A percentile compares a stretch with the other conserved stretches of the same genome.
phyloP scores from a whole-genome alignment of 208 protist species.

The Leishmania mexicana region DNA sequence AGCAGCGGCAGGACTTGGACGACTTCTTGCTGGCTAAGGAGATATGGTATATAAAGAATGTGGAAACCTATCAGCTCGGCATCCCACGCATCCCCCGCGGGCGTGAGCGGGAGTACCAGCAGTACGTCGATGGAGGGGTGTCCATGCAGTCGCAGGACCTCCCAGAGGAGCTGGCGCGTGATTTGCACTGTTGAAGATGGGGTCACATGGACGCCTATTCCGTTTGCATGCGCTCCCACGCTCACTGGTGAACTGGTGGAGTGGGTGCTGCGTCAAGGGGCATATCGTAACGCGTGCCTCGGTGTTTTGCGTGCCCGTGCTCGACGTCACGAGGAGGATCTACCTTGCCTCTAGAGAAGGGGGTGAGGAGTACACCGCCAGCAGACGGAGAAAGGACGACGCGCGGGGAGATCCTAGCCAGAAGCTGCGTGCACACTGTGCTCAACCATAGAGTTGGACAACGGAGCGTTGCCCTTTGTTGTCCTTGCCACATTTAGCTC shows the following conservation, averaged over 20 bases:
- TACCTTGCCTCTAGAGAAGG: background rate
- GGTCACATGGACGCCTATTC: background rate
- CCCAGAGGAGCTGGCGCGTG: constrained; percentile 54
- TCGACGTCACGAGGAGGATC: background rate
- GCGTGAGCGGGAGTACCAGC: constrained; percentile 70
- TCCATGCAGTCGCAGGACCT: constrained; percentile 37
- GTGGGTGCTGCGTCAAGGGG: background rate
- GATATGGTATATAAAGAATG: constrained; percentile 93
- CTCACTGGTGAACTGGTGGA: background rate
- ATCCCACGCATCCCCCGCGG: constrained; percentile 80
- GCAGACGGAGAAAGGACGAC: background rate
- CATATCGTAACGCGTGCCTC: background rate
- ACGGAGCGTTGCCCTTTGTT: background rate
- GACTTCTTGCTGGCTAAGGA: constrained; percentile 89
- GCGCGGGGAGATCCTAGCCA: background rate
- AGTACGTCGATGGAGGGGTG: constrained; percentile 51
- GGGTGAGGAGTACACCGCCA: background rate
- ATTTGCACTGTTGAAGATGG: constrained; percentile 30
- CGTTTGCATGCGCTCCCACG: background rate
- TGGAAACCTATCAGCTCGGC: constrained; percentile 86
- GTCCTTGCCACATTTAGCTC: background rate
- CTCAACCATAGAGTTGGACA: background rate
- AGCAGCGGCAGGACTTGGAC: constrained; percentile 85
- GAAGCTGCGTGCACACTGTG: background rate
- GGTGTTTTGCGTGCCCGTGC: background rate